These are phyloP conservation scores for Ilyonectria destructans DNA, from an alignment of 2,329 filamentous ascomycete species.

Conservation along the genomic window DNA sequence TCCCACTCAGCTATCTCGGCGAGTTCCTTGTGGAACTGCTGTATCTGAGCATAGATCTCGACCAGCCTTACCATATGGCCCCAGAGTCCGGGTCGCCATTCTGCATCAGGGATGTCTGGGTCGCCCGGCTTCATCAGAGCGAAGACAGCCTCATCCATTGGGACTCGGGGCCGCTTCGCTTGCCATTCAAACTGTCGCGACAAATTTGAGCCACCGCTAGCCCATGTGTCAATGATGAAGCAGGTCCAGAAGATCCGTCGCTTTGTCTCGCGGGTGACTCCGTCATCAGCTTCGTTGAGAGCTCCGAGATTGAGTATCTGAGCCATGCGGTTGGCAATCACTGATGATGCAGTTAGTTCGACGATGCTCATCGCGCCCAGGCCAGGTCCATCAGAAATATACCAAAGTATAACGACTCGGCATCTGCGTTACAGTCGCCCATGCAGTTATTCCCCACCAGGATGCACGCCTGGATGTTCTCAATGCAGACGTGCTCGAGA, in stretches of 20 bases:
- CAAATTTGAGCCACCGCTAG: conserved; percentile 51
- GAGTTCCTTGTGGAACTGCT: conserved; percentile 51
- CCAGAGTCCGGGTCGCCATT: conserved; percentile 52
- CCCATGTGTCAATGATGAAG: conserved; percentile 55
- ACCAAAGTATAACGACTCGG: conserved; percentile 56
- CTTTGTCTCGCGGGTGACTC: conserved; percentile 50
- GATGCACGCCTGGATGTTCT: conserved; percentile 55
- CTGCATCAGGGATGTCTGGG: conserved; percentile 28
- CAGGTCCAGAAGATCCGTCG: conserved; percentile 54
- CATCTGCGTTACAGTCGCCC: conserved; percentile 50
- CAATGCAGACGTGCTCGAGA: conserved; percentile 52
- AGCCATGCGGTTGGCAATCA: conserved; percentile 54
- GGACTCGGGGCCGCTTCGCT: conserved; percentile 36
- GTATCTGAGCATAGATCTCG: conserved; percentile 53
- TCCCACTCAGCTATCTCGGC: conserved; percentile 51
- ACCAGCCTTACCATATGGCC: conserved; percentile 53
- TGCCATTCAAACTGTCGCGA: conserved; percentile 48
- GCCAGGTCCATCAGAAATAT: background rate
- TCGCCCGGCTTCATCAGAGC: conserved; percentile 46
- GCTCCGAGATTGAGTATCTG: conserved; percentile 51
- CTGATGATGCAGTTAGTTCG: conserved; percentile 24
- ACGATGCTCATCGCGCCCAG: background rate
- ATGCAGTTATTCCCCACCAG: conserved; percentile 53
- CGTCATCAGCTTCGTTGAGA: conserved; percentile 40
- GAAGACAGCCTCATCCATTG: conserved; percentile 52